Base-by-base conservation (phyloP, 2,329 filamentous ascomycete genomes). In the Davidsoniella eucalypti region DNA sequence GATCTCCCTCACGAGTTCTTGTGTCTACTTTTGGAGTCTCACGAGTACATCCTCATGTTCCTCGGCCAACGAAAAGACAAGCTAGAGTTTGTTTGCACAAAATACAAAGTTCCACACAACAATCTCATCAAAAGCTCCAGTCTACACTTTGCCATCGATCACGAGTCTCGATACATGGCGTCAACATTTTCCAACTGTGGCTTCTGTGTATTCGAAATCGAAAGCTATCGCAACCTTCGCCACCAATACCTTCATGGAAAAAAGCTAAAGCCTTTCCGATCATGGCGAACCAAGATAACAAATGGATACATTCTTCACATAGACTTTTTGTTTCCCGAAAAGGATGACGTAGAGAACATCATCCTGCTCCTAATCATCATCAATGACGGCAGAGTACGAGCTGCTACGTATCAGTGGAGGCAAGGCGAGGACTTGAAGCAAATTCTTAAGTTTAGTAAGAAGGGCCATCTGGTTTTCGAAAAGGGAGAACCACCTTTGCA, bases 241-340 rank as follows among this genome's bases (percentile, higher is more conserved):
- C 61, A 57, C 57, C 78, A 66, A 60, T 82, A 71, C 58, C 60
- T 58, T 14, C 56, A 58, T 37, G 59, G 61, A 29, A 63, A 66
- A n/a, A 59, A 65, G 55, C 62, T 84, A 52, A 63, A 69, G 8
- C 83, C 82, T 1, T 72, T 94, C 51, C 70, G 70, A 53, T 63
- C 61, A 0, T 61, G 57, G 38, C 59, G 64, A 16, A 59, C 68
- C 16, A 68, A 71, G 8, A 56, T 63, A 8, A 68, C 87, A 6
- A 73, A 79, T 6, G 87, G 85, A 1, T 70, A 80, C n/a, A 85
- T 96, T 50, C 71, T 90, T 57, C 84, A 86, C 57, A 80, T 95
- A 70, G 83, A 87, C 18, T 98, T 96, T 56, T 70, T 98, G 2
- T 78, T 83, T 53, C 84, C 87, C 6, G 64, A 73, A 0, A 72